Evolutionary conservation across 192 early-diverging fungal species (phyloP).

Genomic region (Phlyctochytrium bullatum): DNA sequence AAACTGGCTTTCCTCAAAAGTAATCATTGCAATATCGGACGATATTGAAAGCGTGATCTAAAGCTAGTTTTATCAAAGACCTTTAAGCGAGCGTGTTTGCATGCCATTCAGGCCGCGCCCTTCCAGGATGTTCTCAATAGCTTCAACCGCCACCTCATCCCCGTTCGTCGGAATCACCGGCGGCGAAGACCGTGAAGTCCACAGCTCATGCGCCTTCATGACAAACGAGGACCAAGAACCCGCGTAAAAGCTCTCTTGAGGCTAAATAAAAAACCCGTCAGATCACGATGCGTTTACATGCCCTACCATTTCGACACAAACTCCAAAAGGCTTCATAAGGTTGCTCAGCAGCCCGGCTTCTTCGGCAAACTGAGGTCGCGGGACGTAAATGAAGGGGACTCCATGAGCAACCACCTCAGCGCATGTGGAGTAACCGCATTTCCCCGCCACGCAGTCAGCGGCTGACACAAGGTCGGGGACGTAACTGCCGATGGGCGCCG

Average conservation of each 20-base stretch:
- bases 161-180: constrained; percentile 7
- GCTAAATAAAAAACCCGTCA: neutral
- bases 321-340: constrained; percentile 43
- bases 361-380: constrained; percentile 49
- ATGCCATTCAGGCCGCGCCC: neutral
- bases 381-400: constrained; percentile 48
- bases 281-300: neutral
- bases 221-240: constrained; percentile 17
- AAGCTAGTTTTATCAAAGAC: too few species aligned
- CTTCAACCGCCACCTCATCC: constrained; percentile 10
- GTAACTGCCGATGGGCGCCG: constrained; percentile 22
- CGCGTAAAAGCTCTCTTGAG: constrained; percentile 24
- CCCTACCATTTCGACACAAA: constrained; percentile 40
- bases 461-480: constrained; percentile 51
- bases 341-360: constrained; percentile 46
- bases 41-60: too few species aligned
- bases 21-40: too few species aligned
- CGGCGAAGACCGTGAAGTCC: neutral
- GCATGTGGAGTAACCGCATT: constrained; percentile 56
- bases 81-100: too few species aligned
- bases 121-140: constrained; percentile 11
- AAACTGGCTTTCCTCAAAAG: too few species aligned
- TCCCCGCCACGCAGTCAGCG: constrained; percentile 47
- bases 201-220: constrained; percentile 8
- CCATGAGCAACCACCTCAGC: constrained; percentile 49